Conservation (phyloP, 169 alveolate genomes). For the Cyclospora cayetanensis region DNA sequence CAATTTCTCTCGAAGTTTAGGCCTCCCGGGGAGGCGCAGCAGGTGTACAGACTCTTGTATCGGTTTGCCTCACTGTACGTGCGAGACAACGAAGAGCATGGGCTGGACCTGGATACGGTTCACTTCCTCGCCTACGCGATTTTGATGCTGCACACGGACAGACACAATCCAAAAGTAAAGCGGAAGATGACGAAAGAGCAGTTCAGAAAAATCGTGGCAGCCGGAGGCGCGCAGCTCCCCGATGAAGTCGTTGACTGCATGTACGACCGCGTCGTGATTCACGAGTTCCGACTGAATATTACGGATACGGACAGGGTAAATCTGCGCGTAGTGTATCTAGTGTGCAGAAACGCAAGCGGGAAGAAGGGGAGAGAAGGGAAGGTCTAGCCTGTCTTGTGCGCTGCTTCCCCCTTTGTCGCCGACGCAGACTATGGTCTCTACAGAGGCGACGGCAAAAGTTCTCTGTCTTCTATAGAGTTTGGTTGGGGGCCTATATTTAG, state of each 20-base stretch:
- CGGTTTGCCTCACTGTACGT: conserved; percentile 59
- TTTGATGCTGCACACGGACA: conserved; percentile 62
- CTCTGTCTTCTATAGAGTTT: too few relatives aligned
- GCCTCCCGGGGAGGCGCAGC: conserved; percentile 74
- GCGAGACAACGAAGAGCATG: conserved; percentile 35
- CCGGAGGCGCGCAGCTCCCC: background rate
- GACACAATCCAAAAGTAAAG: conserved; percentile 65
- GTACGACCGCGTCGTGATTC: conserved; percentile 62
- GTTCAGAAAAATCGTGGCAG: conserved; percentile 9
- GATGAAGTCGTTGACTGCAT: conserved; percentile 35
- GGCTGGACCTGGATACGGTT: conserved; percentile 49
- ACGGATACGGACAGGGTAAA: conserved; percentile 63
- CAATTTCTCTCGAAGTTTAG: conserved; percentile 28
- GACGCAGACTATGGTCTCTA: too few relatives aligned
- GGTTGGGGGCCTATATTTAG: too few relatives aligned
- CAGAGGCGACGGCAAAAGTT: too few relatives aligned
- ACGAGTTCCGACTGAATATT: conserved; percentile 59
- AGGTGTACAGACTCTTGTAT: conserved; percentile 54
- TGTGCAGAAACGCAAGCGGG: too few relatives aligned
- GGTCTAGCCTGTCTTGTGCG: too few relatives aligned
- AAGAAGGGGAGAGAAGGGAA: too few relatives aligned
- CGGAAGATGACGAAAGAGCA: conserved; percentile 66
- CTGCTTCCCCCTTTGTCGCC: too few relatives aligned
- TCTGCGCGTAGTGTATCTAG: too few relatives aligned
- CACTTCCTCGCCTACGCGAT: conserved; percentile 72